These are phyloP conservation scores for Plenodomus tracheiphilus DNA, from an alignment of 2,329 filamentous ascomycete genomes.

Conservation along the genomic window DNA sequence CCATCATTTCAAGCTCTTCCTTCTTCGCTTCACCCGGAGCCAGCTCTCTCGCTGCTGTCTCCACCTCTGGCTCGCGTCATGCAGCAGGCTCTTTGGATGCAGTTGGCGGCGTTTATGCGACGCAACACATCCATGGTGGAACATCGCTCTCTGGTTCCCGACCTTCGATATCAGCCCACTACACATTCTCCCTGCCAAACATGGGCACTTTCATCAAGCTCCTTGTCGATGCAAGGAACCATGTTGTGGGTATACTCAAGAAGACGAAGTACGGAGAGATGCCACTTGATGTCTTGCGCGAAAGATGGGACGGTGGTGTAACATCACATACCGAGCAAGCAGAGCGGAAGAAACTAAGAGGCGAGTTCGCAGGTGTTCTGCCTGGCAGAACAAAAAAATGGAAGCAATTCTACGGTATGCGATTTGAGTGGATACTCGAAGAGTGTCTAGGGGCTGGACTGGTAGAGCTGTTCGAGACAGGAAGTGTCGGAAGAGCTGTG, in stretches of 20 bases:
- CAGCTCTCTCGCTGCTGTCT: constrained; percentile 59
- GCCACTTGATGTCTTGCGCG: constrained; percentile 63
- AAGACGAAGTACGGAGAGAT: constrained; percentile 64
- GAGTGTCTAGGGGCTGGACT: constrained; percentile 72
- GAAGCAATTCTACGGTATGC: constrained; percentile 69
- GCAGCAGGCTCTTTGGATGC: constrained; percentile 70
- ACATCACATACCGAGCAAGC: constrained; percentile 50
- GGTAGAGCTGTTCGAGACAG: constrained; percentile 74
- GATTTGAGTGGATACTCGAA: constrained; percentile 71
- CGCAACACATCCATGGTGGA: constrained; percentile 70
- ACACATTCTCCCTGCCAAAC: constrained; percentile 65
- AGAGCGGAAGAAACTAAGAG: constrained; percentile 56
- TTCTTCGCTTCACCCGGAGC: constrained; percentile 49
- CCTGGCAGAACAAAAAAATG: constrained; percentile 69
- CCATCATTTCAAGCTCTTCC: constrained; percentile 40
- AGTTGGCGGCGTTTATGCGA: constrained; percentile 68
- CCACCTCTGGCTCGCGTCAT: constrained; percentile 63
- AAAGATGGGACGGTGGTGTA: constrained; percentile 73
- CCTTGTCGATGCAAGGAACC: constrained; percentile 62
- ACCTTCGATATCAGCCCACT: constrained; percentile 33
- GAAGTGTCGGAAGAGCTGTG: constrained; percentile 71
- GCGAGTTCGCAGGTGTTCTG: constrained; percentile 61
- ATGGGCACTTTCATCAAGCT: constrained; percentile 71
- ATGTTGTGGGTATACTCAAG: constrained; percentile 64
- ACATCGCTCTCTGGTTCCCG: constrained; percentile 40